Conservation (phyloP, 768 basidiomycete genomes). For the Trametes coccinea region DNA sequence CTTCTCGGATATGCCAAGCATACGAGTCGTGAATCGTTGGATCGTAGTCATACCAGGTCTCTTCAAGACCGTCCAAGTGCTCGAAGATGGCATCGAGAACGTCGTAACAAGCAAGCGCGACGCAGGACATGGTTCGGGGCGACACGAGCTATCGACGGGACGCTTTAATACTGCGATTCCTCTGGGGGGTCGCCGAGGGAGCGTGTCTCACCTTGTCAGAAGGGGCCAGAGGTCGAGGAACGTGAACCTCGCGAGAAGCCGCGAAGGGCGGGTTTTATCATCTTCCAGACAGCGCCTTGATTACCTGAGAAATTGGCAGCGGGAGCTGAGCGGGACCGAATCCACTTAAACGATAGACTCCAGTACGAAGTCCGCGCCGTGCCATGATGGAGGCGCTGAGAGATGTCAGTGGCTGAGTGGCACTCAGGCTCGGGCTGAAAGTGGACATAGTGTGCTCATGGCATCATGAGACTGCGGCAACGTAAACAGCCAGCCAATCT, state of each 20-base stretch:
- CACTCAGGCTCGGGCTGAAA: not conserved
- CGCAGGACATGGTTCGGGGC: not conserved
- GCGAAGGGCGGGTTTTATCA: too few species aligned
- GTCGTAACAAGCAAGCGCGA: slow-evolving; percentile 8
- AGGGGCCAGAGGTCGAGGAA: too few species aligned
- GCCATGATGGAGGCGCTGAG: not conserved
- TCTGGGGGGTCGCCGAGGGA: too few species aligned
- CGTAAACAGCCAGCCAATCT: not conserved
- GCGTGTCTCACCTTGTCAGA: too few species aligned
- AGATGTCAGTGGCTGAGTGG: not conserved
- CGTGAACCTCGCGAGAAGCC: too few species aligned
- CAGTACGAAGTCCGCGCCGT: not conserved
- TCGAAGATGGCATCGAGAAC: slow-evolving; percentile 14
- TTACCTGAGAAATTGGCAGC: too few species aligned
- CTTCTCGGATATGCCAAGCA: slow-evolving; percentile 4
- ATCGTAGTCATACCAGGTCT: slow-evolving; percentile 19
- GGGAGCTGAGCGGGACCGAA: too few species aligned
- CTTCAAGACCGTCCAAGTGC: not conserved
- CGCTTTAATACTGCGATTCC: not conserved
- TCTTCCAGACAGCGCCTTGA: too few species aligned
- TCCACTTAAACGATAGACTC: too few species aligned
- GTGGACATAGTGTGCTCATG: not conserved
- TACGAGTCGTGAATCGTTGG: not conserved
- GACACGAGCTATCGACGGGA: not conserved
- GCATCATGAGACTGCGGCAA: not conserved